Conservation (phyloP, 140 eudicot genomes). For the Stevia rebaudiana region DNA sequence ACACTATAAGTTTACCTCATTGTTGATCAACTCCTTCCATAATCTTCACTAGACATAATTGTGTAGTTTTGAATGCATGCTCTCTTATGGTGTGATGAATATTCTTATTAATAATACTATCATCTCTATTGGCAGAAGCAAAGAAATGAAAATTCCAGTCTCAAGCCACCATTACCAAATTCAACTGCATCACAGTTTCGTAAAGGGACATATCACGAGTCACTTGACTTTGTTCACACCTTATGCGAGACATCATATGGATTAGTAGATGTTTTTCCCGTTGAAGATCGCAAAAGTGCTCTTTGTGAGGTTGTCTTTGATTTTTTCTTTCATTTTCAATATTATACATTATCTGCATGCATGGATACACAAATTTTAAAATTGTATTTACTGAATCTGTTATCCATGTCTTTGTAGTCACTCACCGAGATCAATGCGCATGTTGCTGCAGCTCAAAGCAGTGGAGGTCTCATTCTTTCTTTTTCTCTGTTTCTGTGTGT, state of each 20-base stretch:
- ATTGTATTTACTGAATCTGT: constrained; percentile 28
- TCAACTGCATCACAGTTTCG: constrained; percentile 77
- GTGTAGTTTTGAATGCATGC: constrained; percentile 1
- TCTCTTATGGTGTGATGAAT: constrained; percentile 7
- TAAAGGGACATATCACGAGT: constrained; percentile 91
- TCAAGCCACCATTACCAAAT: constrained; percentile 86
- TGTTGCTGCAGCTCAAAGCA: constrained; percentile 66
- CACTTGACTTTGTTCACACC: constrained; percentile 87
- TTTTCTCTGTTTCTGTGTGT: constrained; percentile 14
- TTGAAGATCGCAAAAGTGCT: constrained; percentile 97
- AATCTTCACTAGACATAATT: background rate
- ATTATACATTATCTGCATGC: constrained; percentile 2
- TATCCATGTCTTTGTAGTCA: constrained; percentile 60
- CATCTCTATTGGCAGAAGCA: constrained; percentile 57
- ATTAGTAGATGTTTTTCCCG: constrained; percentile 89
- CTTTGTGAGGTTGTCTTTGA: constrained; percentile 74
- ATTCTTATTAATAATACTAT: background rate
- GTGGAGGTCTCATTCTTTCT: constrained; percentile 72
- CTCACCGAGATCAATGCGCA: constrained; percentile 83
- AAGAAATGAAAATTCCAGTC: constrained; percentile 52
- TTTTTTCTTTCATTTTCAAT: constrained; percentile 6
- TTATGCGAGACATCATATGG: constrained; percentile 95
- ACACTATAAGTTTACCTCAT: background rate
- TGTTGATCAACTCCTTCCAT: constrained; percentile 6
- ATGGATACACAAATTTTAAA: background rate